A percentile compares a stretch with the other conserved stretches of the same genome.
phyloP scores from a whole-genome alignment of 208 protist genomes.

The Endotrypanum monterogeii region DNA sequence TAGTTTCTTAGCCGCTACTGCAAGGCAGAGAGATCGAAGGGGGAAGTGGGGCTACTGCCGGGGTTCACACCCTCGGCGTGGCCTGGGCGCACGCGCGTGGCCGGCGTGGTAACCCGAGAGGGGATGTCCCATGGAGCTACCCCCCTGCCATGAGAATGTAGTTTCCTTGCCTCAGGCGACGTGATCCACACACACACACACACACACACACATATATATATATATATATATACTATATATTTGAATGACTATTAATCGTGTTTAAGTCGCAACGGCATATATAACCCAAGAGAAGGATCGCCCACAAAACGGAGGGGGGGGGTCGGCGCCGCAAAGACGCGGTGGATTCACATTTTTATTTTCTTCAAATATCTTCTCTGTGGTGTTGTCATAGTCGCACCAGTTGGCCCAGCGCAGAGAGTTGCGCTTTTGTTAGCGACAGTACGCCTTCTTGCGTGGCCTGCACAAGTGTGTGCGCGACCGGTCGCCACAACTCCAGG shows the following conservation, averaged over 20 bases:
- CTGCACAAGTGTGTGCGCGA: slow-evolving; percentile 15
- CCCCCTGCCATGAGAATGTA: background rate
- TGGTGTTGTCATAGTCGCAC: background rate
- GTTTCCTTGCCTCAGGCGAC: background rate
- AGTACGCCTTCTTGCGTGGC: slow-evolving; percentile 7
- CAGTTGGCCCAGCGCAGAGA: slow-evolving; percentile 11
- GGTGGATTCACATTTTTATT: background rate
- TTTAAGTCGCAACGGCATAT: background rate
- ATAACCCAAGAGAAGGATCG: background rate
- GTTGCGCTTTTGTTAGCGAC: slow-evolving; percentile 7
- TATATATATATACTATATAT: background rate
- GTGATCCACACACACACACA: background rate
- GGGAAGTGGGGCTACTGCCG: background rate
- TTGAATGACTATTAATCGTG: background rate
- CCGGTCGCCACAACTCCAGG: slow-evolving; percentile 20
- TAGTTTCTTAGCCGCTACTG: background rate
- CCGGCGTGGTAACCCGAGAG: background rate
- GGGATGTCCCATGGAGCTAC: background rate
- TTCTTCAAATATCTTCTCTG: background rate
- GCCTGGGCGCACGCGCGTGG: background rate
- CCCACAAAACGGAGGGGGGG: background rate
- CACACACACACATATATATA: too few relatives aligned
- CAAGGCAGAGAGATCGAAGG: background rate
- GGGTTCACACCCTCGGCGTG: background rate
- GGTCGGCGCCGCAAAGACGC: background rate